Evolutionary conservation across 352 stramenopile species (phyloP).

Genomic region (Globisporangium apiculatum): DNA sequence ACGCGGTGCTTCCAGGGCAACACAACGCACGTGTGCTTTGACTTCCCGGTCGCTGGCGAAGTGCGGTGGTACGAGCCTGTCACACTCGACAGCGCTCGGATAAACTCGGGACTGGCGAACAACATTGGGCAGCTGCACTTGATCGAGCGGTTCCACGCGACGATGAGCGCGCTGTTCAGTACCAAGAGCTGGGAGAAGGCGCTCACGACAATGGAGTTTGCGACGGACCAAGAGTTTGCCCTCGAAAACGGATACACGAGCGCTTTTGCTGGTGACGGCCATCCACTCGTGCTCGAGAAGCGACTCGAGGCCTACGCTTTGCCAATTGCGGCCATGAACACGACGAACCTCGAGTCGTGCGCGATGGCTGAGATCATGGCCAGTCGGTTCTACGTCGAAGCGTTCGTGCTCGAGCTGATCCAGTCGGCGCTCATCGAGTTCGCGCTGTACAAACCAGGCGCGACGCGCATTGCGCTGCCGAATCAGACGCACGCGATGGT

Average conservation of each 20-base stretch:
- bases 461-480: neutral
- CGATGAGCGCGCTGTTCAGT: constrained; percentile 20
- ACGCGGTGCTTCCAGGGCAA: constrained; percentile 19
- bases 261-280: constrained; percentile 12
- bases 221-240: constrained; percentile 4
- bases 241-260: constrained; percentile 20
- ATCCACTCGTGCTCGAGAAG: constrained; percentile 18
- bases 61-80: constrained; percentile 13
- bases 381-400: constrained; percentile 20
- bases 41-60: constrained; percentile 18
- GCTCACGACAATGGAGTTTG: constrained; percentile 17
- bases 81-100: constrained; percentile 12
- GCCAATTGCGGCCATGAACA: constrained; percentile 11
- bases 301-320: constrained; percentile 3
- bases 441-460: neutral
- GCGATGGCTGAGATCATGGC: constrained; percentile 13
- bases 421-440: constrained; percentile 14
- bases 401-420: constrained; percentile 23
- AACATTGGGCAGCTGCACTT: constrained; percentile 20
- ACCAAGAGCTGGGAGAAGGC: constrained; percentile 26
- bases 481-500: constrained; percentile 15
- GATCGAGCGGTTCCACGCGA: constrained; percentile 22
- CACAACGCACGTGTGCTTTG: constrained; percentile 20
- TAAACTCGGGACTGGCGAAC: constrained; percentile 17
- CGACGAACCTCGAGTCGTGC: constrained; percentile 23